Evolutionary conservation across 208 protist genomes (phyloP), one percentile per base, ranked within the genome.

Genomic region (Lotmaria passim): DNA sequence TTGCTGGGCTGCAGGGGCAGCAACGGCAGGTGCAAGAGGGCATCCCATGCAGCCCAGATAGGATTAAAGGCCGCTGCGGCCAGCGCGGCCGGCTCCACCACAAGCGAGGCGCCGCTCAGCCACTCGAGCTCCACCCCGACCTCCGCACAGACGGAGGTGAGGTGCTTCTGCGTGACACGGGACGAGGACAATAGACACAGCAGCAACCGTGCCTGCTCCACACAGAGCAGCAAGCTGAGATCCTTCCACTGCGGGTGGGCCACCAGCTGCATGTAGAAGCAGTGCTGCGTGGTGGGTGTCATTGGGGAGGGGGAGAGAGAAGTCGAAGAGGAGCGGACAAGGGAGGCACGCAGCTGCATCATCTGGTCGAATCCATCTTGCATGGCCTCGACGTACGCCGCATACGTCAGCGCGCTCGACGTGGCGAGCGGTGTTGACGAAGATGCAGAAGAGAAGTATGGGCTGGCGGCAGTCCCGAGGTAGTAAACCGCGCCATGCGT

Each of bases 111-210:
- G 12, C 87, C 90, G 24, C 75, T 67, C 7, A 93, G 28, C 90
- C 90, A 95, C 57, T 70, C 69, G 19, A 91, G 41, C 21, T 70
- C 48, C 44, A 85, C 33, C 7, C 48, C 53, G 21, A 69, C 56
- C 41, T 26, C 75, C 60, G 30, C 48, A 48, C 57, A 79, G 28
- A 62, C 66, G 15, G 61, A 48, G 3, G 70, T 77, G 26, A 92
- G 70, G 21, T 78, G 58, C 43, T 82, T 64, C 73, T 93, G 90
- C n/a, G 87, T 89, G 12, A 82, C 59, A 28, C 78, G 82, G 33
- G 86, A 93, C 21, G 85, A 89, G 30, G 83, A 65, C 47, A 77
- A 71, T 21, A 90, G 15, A 48, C 80, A 95, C 15, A 93, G 67
- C 41, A 88, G 73, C 21, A 93, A 69, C 0, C 82, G 79, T 12